Evolutionary conservation across 2,329 filamentous ascomycete genomes (phyloP).

Genomic region (Phyllosticta ampelicida): DNA sequence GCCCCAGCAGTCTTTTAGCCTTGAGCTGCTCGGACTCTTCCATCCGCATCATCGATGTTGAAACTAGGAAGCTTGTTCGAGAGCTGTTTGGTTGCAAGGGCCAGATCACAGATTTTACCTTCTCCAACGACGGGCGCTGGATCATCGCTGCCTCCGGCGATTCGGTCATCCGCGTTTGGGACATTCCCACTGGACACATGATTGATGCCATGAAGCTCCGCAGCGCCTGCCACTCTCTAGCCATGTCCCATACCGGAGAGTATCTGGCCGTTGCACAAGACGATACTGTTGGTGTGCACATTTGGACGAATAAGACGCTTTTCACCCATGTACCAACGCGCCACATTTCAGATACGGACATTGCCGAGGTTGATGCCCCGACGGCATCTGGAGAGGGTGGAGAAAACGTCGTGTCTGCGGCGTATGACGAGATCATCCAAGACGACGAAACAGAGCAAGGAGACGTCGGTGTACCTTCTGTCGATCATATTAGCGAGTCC

Average conservation of each 20-base stretch:
- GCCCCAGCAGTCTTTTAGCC: constrained; percentile 73
- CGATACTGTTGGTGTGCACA: constrained; percentile 73
- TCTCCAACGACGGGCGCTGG: constrained; percentile 91
- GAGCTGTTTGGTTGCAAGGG: constrained; percentile 67
- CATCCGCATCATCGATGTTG: constrained; percentile 79
- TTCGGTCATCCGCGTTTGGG: constrained; percentile 76
- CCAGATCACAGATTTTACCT: constrained; percentile 38
- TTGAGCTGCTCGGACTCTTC: constrained; percentile 82
- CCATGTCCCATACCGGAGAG: constrained; percentile 84
- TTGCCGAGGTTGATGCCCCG: constrained; percentile 55
- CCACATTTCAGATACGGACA: constrained; percentile 69
- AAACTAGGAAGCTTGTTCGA: constrained; percentile 81
- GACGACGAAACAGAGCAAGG: constrained; percentile 38
- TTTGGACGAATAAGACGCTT: constrained; percentile 90
- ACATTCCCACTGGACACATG: constrained; percentile 87
- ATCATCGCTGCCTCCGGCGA: constrained; percentile 80
- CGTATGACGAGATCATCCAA: constrained; percentile 50
- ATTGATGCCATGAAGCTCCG: constrained; percentile 82
- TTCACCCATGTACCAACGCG: constrained; percentile 82
- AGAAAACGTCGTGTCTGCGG: constrained; percentile 62
- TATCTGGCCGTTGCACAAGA: constrained; percentile 85
- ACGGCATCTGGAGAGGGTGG: constrained; percentile 77
- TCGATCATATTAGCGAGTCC: constrained; percentile 71
- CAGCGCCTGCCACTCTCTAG: constrained; percentile 68
- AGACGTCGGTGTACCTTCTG: constrained; percentile 33